These are phyloP conservation scores for Apiospora kogelbergensis DNA, from an alignment of 2,329 filamentous ascomycete genomes.

Conservation along the genomic window DNA sequence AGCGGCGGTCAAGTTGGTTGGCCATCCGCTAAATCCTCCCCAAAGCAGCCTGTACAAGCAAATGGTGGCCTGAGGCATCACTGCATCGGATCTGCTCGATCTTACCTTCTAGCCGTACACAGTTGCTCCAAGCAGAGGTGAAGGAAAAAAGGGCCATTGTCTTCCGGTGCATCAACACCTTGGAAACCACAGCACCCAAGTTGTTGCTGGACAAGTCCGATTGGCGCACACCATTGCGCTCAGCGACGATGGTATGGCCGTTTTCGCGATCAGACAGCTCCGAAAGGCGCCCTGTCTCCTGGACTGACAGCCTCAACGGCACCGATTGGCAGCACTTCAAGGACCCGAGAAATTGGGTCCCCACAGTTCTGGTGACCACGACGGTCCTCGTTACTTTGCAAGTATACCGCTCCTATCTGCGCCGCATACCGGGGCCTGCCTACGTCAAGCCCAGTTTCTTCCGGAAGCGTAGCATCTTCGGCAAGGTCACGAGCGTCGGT, in stretches of 20 bases:
- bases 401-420: conserved; percentile 74
- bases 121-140: not conserved
- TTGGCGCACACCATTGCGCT: not conserved
- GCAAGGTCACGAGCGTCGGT: conserved; percentile 87
- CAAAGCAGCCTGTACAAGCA: not conserved
- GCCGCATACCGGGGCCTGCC: conserved; percentile 76
- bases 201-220: not conserved
- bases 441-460: conserved; percentile 76
- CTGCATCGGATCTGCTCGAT: not conserved
- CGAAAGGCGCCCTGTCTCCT: conserved; percentile 35
- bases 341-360: conserved; percentile 54
- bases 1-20: not conserved
- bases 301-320: conserved; percentile 43
- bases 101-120: not conserved
- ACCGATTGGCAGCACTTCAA: conserved; percentile 55
- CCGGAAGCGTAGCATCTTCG: conserved; percentile 74
- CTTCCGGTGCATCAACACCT: not conserved
- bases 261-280: conserved; percentile 25
- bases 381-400: conserved; percentile 54
- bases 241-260: conserved; percentile 30
- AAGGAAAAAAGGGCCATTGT: not conserved
- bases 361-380: conserved; percentile 53
- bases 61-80: not conserved
- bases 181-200: not conserved
- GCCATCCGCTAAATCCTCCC: not conserved